phyloP scores from a whole-genome alignment of 495 filamentous ascomycete genomes.

The Penicillium pulvis region DNA sequence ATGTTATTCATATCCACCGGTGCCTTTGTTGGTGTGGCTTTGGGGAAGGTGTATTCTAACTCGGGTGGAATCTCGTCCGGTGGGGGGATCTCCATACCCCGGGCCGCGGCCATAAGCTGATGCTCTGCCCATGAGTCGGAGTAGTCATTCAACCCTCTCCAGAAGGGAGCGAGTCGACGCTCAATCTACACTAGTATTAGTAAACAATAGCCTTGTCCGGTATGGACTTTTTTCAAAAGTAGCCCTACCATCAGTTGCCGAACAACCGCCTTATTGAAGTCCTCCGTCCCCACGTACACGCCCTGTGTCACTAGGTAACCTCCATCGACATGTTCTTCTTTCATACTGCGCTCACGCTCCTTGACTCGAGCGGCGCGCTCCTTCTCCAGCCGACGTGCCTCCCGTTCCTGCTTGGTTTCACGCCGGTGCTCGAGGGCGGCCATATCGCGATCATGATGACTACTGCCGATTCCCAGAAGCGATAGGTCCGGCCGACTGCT shows the following conservation, averaged over 20 bases:
- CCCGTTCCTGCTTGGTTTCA: conserved; percentile 90
- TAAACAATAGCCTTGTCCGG: not conserved
- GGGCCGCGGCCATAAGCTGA: conserved; percentile 88
- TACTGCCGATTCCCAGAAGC: conserved; percentile 53
- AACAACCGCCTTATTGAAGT: conserved; percentile 88
- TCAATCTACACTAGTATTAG: conserved; percentile 67
- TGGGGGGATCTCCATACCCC: conserved; percentile 80
- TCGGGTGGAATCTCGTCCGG: conserved; percentile 79
- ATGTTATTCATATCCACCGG: conserved; percentile 50
- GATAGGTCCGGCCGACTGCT: conserved; percentile 59
- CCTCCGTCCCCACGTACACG: conserved; percentile 87
- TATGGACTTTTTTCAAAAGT: not conserved
- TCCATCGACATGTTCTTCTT: conserved; percentile 90
- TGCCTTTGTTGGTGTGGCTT: conserved; percentile 41
- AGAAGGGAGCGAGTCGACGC: conserved; percentile 89
- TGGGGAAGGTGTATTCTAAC: conserved; percentile 52
- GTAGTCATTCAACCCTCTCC: conserved; percentile 89
- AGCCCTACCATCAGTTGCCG: conserved; percentile 83
- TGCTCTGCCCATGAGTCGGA: conserved; percentile 88
- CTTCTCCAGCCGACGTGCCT: conserved; percentile 80
- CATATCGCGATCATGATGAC: conserved; percentile 38
- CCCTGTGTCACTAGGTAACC: conserved; percentile 94
- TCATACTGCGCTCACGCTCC: conserved; percentile 90
- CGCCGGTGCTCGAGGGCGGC: conserved; percentile 56
- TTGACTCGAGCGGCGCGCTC: conserved; percentile 72